A percentile compares a stretch with the other conserved stretches of the same genome.
Evolutionary conservation across 2,329 filamentous ascomycete species (phyloP).

Genomic region (Xylaria hypoxylon): DNA sequence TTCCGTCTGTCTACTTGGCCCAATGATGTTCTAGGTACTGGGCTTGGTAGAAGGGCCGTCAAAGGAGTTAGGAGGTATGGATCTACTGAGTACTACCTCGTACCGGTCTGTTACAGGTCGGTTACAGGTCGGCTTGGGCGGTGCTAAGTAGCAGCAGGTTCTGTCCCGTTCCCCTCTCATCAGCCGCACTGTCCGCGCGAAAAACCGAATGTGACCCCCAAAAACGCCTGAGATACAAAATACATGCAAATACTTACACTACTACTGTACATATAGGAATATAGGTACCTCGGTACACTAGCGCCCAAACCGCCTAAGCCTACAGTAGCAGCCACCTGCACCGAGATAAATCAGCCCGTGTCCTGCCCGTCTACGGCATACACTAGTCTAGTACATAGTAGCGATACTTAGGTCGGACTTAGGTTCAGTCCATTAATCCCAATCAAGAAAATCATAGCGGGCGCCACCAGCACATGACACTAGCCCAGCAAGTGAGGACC

Average conservation of each 20-base stretch:
- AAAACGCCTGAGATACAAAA: not conserved
- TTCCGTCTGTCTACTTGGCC: slow-evolving; percentile 12
- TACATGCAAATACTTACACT: too few species aligned
- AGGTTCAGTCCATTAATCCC: slow-evolving; percentile 11
- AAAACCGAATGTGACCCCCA: slow-evolving; percentile 9
- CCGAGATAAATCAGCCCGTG: slow-evolving; percentile 24
- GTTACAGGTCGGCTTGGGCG: slow-evolving; percentile 25
- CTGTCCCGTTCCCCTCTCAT: not conserved
- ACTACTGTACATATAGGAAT: too few species aligned
- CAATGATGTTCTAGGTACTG: slow-evolving; percentile 13
- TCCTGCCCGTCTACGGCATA: not conserved
- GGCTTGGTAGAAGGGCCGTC: not conserved
- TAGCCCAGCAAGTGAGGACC: slow-evolving; percentile 29
- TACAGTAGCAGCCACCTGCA: not conserved
- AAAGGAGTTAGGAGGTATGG: not conserved
- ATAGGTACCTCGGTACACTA: slow-evolving; percentile 1
- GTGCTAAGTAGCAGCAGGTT: slow-evolving; percentile 13
- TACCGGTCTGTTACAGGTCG: too few species aligned
- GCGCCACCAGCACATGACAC: slow-evolving; percentile 31
- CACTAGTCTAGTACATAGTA: not conserved
- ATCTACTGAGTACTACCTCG: not conserved
- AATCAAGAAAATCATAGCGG: slow-evolving; percentile 27
- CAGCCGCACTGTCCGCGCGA: slow-evolving; percentile 33
- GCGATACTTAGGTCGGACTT: slow-evolving; percentile 1
- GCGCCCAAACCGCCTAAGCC: slow-evolving; percentile 2